Percentiles rank a stretch among this genome's conserved stretches.
Evolutionary conservation across 306 rosid genomes (phyloP).

Genomic region (Medicago lupulina): DNA sequence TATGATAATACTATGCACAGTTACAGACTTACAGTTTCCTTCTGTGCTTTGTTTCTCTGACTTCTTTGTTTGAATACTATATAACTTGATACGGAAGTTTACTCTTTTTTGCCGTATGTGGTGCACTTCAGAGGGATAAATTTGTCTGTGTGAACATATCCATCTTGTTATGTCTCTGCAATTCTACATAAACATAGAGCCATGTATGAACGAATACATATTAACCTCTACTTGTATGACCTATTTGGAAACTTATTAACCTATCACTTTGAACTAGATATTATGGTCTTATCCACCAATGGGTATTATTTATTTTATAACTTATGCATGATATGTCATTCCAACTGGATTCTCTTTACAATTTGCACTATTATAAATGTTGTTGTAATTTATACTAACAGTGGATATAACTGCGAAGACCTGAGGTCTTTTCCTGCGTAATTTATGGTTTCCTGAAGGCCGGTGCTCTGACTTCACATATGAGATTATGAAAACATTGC

Average conservation of each 20-base stretch:
- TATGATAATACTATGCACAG: neutral
- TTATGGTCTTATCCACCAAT: conserved; percentile 36
- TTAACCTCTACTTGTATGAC: neutral
- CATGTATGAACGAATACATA: neutral
- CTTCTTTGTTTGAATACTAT: conserved; percentile 14
- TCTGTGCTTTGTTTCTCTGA: conserved; percentile 16
- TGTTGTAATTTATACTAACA: conserved; percentile 34
- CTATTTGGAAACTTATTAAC: neutral
- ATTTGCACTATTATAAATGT: conserved; percentile 21
- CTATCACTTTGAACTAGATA: conserved; percentile 23
- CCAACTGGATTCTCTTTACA: conserved; percentile 16
- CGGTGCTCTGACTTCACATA: conserved; percentile 27
- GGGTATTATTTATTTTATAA: conserved; percentile 20
- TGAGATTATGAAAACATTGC: conserved; percentile 30
- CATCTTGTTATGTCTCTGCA: conserved; percentile 2
- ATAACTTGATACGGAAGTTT: conserved; percentile 30
- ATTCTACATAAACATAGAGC: neutral
- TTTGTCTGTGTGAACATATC: conserved; percentile 1
- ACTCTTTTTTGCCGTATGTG: neutral
- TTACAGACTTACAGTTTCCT: neutral
- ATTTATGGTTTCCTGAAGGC: conserved; percentile 30
- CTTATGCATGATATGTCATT: conserved; percentile 10
- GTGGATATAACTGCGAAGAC: neutral
- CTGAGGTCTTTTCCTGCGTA: conserved; percentile 40
- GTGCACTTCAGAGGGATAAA: conserved; percentile 15